Evolutionary conservation across 306 rosid genomes (phyloP).

Genomic region (Senna tora): DNA sequence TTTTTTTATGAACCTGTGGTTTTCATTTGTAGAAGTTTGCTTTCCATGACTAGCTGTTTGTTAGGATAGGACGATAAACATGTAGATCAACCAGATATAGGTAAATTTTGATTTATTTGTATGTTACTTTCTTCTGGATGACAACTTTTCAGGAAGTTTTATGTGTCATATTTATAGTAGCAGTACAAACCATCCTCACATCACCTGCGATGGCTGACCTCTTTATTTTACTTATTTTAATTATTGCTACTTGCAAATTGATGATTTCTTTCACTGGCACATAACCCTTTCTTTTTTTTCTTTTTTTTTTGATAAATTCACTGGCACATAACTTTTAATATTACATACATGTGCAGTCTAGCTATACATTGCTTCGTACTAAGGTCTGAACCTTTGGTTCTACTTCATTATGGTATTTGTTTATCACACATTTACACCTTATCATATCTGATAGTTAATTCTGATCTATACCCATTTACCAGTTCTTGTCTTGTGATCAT

Average conservation of each 20-base stretch:
- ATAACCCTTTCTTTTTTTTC: too few relatives aligned
- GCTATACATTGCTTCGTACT: not conserved
- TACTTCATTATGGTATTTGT: not conserved
- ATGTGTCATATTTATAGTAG: not conserved
- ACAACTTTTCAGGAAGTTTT: not conserved
- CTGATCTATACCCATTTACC: not conserved
- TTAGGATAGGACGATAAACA: not conserved
- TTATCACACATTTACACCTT: not conserved
- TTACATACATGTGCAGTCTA: not conserved
- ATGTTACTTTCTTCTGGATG: slow-evolving; percentile 1
- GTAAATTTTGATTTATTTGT: not conserved
- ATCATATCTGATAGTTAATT: not conserved
- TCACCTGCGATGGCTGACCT: not conserved
- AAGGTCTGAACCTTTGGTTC: not conserved
- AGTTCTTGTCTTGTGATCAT: slow-evolving; percentile 1
- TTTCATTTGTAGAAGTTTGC: not conserved
- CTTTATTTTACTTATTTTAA: not conserved
- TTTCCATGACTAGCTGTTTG: not conserved
- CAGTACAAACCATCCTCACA: not conserved
- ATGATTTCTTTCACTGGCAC: not conserved
- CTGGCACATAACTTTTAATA: not conserved
- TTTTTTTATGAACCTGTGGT: not conserved
- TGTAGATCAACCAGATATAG: not conserved
- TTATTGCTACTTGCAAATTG: not conserved
- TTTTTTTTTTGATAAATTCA: too few relatives aligned